phyloP scores from a whole-genome alignment of 306 rosid genomes.

The Lablab purpureus region DNA sequence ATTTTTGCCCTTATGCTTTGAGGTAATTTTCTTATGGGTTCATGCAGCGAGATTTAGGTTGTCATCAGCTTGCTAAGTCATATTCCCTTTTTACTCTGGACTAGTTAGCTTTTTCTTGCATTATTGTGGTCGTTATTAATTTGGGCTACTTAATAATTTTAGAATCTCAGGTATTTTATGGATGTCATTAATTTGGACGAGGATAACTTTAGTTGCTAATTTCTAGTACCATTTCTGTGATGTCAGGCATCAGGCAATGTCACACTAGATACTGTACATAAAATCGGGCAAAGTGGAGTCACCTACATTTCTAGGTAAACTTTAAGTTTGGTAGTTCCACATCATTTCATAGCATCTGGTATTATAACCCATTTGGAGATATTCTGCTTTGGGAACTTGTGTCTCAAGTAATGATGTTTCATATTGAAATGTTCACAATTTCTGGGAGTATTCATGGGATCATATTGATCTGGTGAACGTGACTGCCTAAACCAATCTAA shows the following conservation, averaged over 20 bases:
- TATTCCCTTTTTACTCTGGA: not conserved
- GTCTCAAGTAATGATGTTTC: too few relatives aligned
- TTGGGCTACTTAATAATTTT: not conserved
- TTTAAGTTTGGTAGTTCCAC: constrained; percentile 10
- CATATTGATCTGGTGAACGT: too few relatives aligned
- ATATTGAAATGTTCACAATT: too few relatives aligned
- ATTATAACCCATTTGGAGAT: not conserved
- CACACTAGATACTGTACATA: constrained; percentile 71
- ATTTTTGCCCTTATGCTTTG: not conserved
- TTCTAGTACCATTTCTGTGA: constrained; percentile 29
- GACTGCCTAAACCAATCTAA: too few relatives aligned
- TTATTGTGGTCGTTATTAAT: not conserved
- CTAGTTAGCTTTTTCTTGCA: constrained; percentile 3
- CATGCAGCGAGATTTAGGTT: constrained; percentile 29
- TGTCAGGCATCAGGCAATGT: constrained; percentile 93
- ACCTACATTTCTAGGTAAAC: constrained; percentile 90
- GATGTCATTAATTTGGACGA: constrained; percentile 20
- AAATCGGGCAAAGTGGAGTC: constrained; percentile 91
- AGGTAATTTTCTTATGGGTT: constrained; percentile 1
- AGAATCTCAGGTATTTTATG: not conserved
- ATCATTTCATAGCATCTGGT: constrained; percentile 30
- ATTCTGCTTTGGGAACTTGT: too few relatives aligned
- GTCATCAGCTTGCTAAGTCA: not conserved
- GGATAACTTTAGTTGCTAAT: not conserved
- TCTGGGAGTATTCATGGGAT: too few relatives aligned